These are phyloP conservation scores for Lepiota venenata DNA, from an alignment of 768 basidiomycete genomes.

Conservation along the genomic window DNA sequence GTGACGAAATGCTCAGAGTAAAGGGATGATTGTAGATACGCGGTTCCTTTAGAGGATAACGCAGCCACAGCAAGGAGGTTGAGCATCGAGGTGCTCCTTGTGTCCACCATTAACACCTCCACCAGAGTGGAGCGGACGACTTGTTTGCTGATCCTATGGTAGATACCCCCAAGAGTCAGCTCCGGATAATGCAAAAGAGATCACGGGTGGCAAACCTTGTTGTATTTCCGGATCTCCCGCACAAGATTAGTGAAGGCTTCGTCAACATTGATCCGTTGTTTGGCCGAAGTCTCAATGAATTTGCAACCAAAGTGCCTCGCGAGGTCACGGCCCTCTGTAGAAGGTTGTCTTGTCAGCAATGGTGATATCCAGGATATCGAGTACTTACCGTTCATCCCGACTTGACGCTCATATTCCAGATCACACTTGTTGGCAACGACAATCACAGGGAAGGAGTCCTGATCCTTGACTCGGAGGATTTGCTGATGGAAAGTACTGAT, in stretches of 20 bases:
- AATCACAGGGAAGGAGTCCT: slow-evolving; percentile 92
- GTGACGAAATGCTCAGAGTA: not conserved
- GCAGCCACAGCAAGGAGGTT: slow-evolving; percentile 64
- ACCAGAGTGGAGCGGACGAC: slow-evolving; percentile 55
- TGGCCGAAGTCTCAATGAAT: slow-evolving; percentile 95
- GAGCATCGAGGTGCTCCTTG: slow-evolving; percentile 50
- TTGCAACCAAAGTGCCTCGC: slow-evolving; percentile 94
- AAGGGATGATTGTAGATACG: too few relatives aligned
- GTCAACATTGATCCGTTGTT: slow-evolving; percentile 95
- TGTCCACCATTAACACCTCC: slow-evolving; percentile 40
- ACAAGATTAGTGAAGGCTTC: slow-evolving; percentile 94
- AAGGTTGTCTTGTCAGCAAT: not conserved
- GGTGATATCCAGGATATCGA: not conserved
- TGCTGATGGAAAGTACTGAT: slow-evolving; percentile 96
- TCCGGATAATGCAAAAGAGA: slow-evolving; percentile 2
- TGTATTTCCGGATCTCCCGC: slow-evolving; percentile 90
- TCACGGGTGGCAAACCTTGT: slow-evolving; percentile 57
- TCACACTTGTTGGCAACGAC: slow-evolving; percentile 99
- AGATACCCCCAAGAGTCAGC: slow-evolving; percentile 1
- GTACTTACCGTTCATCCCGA: slow-evolving; percentile 85
- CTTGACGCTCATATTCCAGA: slow-evolving; percentile 93
- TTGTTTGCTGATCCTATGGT: slow-evolving; percentile 71
- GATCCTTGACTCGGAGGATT: slow-evolving; percentile 95
- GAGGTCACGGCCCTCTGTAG: slow-evolving; percentile 91
- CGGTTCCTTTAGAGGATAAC: slow-evolving; percentile 45